Evolutionary conservation across 441 rosid genomes (phyloP), one percentile per base, ranked within the genome.

Genomic region (Aquilaria agallochum): DNA sequence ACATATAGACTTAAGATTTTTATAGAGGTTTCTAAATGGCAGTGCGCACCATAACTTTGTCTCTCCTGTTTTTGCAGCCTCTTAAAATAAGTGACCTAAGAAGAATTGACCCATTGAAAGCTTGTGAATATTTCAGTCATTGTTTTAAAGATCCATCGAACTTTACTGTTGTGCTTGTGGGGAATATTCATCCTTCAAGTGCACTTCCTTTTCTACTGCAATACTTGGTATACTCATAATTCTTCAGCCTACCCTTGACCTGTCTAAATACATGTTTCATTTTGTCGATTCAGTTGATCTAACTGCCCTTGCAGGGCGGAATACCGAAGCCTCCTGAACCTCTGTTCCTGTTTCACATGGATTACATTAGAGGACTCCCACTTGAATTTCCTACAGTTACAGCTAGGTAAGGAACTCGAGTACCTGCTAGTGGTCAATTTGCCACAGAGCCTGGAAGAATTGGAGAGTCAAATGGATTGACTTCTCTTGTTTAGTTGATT

Each of bases 141-240:
- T 88, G 98, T 75, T 90, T 88, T 68, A 85, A 82, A 83, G 97
- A 93, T 82, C 97, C 97, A 71, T 90, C 98, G 63, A 85, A 87
- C 60, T 90, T 86, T 72, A 86, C 97, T 12, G 89, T 90, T 44
- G 97, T 88, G 67, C 84, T 93, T 60, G 87, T 87, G 58, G 98
- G 98, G 80, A 88, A 87, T 78, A 83, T 90, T 50, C 88, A 87
- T 73, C 97, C 95, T 50, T 56, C 76, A 47, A 74, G 73, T 48
- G 91, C 96, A 33, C 73, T 88, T 66, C 96, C 97, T 76, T 72
- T 93, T 68, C 81, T 93, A 64, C 73, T 82, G 72, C 95, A 90
- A 69, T 93, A 90, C 78, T 71, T 93, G 91, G 98, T 93, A 72
- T 78, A 91, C 71, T 59, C 40, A 40, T 56, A 55, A n/a, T 75